Conservation (phyloP, 2,329 filamentous ascomycete genomes). For the Colletotrichum eremochloae region DNA sequence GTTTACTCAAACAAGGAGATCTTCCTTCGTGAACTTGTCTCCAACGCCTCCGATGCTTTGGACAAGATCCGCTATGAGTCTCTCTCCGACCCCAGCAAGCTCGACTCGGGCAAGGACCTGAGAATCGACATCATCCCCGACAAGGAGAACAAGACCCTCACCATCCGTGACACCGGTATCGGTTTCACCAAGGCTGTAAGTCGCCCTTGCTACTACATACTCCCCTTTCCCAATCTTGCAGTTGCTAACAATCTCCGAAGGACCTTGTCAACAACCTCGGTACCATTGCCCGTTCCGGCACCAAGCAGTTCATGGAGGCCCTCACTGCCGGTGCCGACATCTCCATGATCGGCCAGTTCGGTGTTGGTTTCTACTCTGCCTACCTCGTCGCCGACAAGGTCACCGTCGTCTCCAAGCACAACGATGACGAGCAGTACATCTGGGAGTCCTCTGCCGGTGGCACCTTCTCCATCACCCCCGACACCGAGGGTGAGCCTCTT, state of each 20-base stretch:
- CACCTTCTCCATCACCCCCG: conserved; percentile 92
- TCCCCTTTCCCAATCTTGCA: neutral
- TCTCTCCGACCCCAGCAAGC: conserved; percentile 95
- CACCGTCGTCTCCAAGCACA: conserved; percentile 97
- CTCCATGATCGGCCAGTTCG: conserved; percentile 99
- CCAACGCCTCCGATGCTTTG: conserved; percentile 98
- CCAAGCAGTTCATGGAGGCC: conserved; percentile 99
- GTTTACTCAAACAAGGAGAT: conserved; percentile 99
- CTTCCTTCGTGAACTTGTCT: conserved; percentile 98
- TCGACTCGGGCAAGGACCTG: conserved; percentile 97
- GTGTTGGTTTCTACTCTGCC: conserved; percentile 99
- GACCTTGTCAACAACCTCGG: conserved; percentile 99
- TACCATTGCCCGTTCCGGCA: conserved; percentile 98
- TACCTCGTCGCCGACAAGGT: conserved; percentile 99
- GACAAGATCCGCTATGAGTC: conserved; percentile 99
- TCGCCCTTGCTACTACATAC: conserved; percentile 48
- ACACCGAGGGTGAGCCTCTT: conserved; percentile 90
- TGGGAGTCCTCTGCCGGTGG: conserved; percentile 99
- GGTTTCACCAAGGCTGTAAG: conserved; percentile 99
- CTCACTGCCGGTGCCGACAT: conserved; percentile 98
- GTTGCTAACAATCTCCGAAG: conserved; percentile 62
- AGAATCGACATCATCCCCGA: conserved; percentile 99
- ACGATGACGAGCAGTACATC: conserved; percentile 99
- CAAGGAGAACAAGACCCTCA: conserved; percentile 97
- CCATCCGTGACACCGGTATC: conserved; percentile 97